A percentile compares a stretch with the other conserved stretches of the same genome.
phyloP scores from a whole-genome alignment of 805 yeast genomes.

The Metschnikowia henanensis region DNA sequence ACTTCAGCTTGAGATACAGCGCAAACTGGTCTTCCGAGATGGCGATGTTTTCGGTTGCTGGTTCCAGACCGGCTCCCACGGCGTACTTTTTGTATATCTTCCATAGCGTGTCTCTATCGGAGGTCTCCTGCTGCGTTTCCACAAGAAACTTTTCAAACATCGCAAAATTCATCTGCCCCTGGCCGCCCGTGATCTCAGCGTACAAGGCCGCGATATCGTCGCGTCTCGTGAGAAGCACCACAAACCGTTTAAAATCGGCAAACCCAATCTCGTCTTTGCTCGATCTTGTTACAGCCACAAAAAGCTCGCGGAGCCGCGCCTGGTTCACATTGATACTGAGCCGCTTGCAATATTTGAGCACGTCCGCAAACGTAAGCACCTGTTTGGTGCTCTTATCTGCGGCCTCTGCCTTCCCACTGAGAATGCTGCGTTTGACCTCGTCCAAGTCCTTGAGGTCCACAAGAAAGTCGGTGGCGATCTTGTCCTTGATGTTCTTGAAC shows the following conservation, averaged over 20 bases:
- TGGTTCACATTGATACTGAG: slow-evolving; percentile 72
- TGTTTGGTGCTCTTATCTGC: slow-evolving; percentile 25
- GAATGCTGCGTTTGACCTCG: slow-evolving; percentile 25
- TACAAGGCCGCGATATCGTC: slow-evolving; percentile 59
- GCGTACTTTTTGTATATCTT: slow-evolving; percentile 32
- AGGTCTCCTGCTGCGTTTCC: slow-evolving; percentile 48
- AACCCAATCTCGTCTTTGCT: slow-evolving; percentile 51
- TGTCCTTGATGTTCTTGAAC: slow-evolving; percentile 60
- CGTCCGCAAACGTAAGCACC: slow-evolving; percentile 60
- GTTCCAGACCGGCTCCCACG: neutral
- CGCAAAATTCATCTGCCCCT: slow-evolving; percentile 21
- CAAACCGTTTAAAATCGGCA: slow-evolving; percentile 74
- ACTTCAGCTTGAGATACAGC: slow-evolving; percentile 13
- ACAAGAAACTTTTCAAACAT: slow-evolving; percentile 41
- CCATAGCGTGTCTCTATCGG: slow-evolving; percentile 24
- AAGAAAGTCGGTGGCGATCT: slow-evolving; percentile 53
- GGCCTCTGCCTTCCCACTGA: slow-evolving; percentile 23
- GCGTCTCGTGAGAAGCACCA: slow-evolving; percentile 62
- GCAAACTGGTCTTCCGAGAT: slow-evolving; percentile 3
- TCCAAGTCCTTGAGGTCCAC: slow-evolving; percentile 39
- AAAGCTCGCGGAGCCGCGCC: slow-evolving; percentile 48
- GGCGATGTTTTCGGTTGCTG: neutral
- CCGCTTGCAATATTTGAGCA: slow-evolving; percentile 60
- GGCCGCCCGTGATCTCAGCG: slow-evolving; percentile 28
- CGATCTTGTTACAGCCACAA: slow-evolving; percentile 42